Base-by-base conservation (phyloP, 2,329 filamentous ascomycete genomes). In the Drechslerella dactyloides region DNA sequence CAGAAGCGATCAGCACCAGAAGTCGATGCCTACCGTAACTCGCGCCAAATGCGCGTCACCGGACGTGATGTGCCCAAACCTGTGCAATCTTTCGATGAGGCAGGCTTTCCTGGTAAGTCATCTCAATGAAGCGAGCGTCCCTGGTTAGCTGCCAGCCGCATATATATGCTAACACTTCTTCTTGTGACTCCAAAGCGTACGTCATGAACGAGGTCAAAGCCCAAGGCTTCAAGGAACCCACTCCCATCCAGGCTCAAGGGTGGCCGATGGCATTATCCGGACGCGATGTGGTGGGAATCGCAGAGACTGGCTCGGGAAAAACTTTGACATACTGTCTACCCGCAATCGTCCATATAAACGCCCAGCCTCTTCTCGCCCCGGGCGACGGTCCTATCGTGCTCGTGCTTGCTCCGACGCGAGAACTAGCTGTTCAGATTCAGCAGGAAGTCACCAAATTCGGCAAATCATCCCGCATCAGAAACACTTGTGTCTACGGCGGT, bases 201-300 rank as follows among this genome's bases (percentile, higher is more conserved):
- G 94, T 99, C 74, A 94, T 99, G 86, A 93, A 91, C 78, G 94
- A 99, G 81, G 94, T 99, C 79, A 99, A 99, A 87, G 90, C 92
- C 23, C 93, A 97, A 82, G 94, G 94, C 50, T 99, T 99, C 82
- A 87, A 90, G 74, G 89, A 89, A 62, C 94, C 94, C 42, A 99
- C 94, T 46, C 89, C 94, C 74, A 97, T 99, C 81, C 94, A 99
- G 82, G 96, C 93, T 17, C 94, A 97, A 81, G 94, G 94, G 74
- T 97, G 94, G 94, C 94, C 94, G 74, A 97, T 97, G 94, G 93
- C 94, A 79, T 88, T 99, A 57, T 96, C 93, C 76, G 94, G 94
- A 83, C 93, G 94, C 77, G 94, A 99, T 80, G 93, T 97, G 73
- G 93, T 97, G 78, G 94, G 94, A 87, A 96, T 99, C 83, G 94